Percentiles rank a stretch among this genome's conserved stretches.
Evolutionary conservation across 331 rosid species (phyloP).

Genomic region (Rhamnella rubrinervis): DNA sequence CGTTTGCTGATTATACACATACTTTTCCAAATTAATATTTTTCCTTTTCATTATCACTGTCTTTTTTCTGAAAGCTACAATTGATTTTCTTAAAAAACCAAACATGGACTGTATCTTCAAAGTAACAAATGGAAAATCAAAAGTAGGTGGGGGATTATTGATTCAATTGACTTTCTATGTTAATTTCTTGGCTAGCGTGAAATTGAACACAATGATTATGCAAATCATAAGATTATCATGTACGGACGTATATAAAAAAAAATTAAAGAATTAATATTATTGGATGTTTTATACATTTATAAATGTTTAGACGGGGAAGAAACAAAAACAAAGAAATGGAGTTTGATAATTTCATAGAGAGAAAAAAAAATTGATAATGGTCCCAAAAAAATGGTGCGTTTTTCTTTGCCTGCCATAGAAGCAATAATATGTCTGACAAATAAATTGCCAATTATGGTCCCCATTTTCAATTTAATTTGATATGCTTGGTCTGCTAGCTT

Average conservation of each 20-base stretch:
- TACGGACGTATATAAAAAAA: too few relatives aligned
- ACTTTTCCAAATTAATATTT: neutral
- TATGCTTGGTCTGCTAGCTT: constrained; percentile 7
- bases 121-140: neutral
- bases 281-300: too few relatives aligned
- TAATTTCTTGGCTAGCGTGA: too few relatives aligned
- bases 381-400: constrained; percentile 8
- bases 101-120: neutral
- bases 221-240: too few relatives aligned
- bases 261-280: too few relatives aligned
- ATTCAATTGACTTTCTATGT: too few relatives aligned
- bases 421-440: constrained; percentile 10
- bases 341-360: neutral
- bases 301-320: too few relatives aligned
- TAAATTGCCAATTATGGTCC: constrained; percentile 16
- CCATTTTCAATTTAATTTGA: constrained; percentile 5
- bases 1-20: too few relatives aligned
- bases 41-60: neutral
- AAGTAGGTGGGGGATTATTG: too few relatives aligned
- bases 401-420: neutral
- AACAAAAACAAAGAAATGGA: too few relatives aligned
- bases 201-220: too few relatives aligned
- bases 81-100: neutral
- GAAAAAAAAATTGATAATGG: neutral
- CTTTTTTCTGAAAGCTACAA: neutral